A percentile compares a stretch with the other conserved stretches of the same genome.
phyloP scores from a whole-genome alignment of 108 stramenopile genomes.

The Pseudonitzschia delicatissima region DNA sequence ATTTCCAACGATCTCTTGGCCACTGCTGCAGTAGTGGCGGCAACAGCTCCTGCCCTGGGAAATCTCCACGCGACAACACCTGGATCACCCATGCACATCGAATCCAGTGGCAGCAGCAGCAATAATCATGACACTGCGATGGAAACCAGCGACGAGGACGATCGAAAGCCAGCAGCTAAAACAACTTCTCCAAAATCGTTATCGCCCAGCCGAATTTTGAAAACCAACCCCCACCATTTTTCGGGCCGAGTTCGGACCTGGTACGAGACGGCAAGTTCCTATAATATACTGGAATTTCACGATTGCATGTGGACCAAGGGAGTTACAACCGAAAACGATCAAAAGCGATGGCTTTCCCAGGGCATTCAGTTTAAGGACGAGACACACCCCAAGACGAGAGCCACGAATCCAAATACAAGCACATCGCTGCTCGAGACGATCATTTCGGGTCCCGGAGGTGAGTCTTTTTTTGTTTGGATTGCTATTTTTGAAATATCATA shows the following conservation, averaged over 20 bases:
- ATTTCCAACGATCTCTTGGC: background rate
- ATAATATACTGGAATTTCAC: constrained; percentile 30
- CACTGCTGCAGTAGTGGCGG: background rate
- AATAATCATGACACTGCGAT: background rate
- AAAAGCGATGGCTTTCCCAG: constrained; percentile 65
- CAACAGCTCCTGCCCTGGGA: background rate
- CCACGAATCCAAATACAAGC: background rate
- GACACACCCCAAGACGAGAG: constrained; percentile 1
- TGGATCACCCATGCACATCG: constrained; percentile 2
- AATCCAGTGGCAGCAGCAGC: background rate
- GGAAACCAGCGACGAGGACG: background rate
- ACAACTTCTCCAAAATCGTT: background rate
- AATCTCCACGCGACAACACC: background rate
- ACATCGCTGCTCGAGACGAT: constrained; percentile 23
- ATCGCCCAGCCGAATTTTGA: background rate
- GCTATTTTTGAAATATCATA: background rate
- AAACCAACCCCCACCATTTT: background rate
- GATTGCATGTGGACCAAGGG: constrained; percentile 51
- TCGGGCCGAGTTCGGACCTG: constrained; percentile 1
- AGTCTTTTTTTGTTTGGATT: background rate
- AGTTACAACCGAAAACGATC: constrained; percentile 57
- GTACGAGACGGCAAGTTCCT: constrained; percentile 13
- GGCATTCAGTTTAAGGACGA: constrained; percentile 31
- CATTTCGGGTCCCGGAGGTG: constrained; percentile 18
- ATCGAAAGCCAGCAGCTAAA: background rate